A percentile compares a stretch with the other conserved stretches of the same genome.
phyloP scores from a whole-genome alignment of 2,329 filamentous ascomycete genomes.

The Aspergillus quadricinctus region DNA sequence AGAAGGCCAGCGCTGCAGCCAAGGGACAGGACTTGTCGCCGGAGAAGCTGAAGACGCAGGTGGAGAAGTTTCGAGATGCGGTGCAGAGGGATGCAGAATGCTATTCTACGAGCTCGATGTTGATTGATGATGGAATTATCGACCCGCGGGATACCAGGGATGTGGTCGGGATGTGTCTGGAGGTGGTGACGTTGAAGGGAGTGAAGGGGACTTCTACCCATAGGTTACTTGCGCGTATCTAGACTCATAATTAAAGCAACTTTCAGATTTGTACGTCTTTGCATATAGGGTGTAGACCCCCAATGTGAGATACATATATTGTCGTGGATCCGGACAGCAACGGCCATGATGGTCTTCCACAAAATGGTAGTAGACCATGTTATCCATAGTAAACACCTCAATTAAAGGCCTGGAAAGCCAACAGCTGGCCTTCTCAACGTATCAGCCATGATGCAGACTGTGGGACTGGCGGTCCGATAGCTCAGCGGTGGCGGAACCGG shows the following conservation, averaged over 20 bases:
- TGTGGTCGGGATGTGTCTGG: constrained; percentile 35
- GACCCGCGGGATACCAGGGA: constrained; percentile 37
- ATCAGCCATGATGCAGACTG: no score
- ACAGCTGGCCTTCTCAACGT: no score
- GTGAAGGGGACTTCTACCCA: constrained; percentile 24
- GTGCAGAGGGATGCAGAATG: constrained; percentile 31
- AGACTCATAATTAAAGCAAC: no score
- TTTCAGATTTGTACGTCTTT: no score
- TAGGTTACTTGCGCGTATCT: constrained; percentile 21
- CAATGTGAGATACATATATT: no score
- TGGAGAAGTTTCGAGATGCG: constrained; percentile 21
- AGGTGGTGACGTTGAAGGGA: constrained; percentile 24
- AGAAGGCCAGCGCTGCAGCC: constrained; percentile 21
- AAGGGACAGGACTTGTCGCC: constrained; percentile 19
- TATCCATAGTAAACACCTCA: no score
- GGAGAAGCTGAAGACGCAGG: constrained; percentile 21
- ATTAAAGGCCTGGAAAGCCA: no score
- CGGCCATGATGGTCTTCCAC: no score
- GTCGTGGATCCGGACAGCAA: no score
- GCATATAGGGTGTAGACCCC: no score
- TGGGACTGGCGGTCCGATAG: no score
- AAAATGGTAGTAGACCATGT: no score
- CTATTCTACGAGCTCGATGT: constrained; percentile 29
- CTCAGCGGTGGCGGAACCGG: neutral
- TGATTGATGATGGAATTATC: constrained; percentile 37